Base-by-base conservation (phyloP, 1,284 basidiomycete genomes). In the Ustilago trichophora region DNA sequence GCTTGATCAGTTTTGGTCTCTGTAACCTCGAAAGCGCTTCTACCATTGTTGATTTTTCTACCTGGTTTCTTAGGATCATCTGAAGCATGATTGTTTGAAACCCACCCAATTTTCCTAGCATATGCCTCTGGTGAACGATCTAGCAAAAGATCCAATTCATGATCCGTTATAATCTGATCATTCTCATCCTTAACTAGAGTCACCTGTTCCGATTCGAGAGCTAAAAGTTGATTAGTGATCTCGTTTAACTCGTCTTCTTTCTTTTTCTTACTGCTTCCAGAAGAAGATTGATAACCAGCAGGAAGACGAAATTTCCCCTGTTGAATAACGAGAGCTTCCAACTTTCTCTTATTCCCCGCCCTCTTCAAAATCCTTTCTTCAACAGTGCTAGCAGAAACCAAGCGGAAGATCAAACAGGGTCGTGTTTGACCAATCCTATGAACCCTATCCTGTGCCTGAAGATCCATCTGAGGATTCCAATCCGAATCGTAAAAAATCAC, bases 401-500 rank as follows among this genome's bases (percentile, higher is more conserved):
- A 85, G 31, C 93, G 87, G 84, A 93, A 96, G 52, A 96, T 73
- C 13, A 81, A 59, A 9, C 75, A 72, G 13, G 78, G 76, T 25
- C 85, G 89, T 16, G 88, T 94, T 83, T 97, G 94, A 2, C 94
- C 94, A 56, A 98, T 98, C 7, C 94, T 88, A 82, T 98, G 94
- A 0, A 92, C 94, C 27, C 94, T 87, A 77, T 96, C 95, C 81
- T 95, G 92, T 0, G 95, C 95, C 82, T 98, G 94, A 5, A 93
- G 85, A 72, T 98, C 95, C 89, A 94, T 93, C 41, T 78, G 76
- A 0, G 94, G 94, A 77, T 93, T 97, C 93, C 93, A 95, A 80
- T 96, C 93, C 76, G 92, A 91, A 76, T 96, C 93, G 76, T 93
- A 97, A 44, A 83, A 78, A 45, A 81, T 75, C 40, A 83, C 83